A percentile compares a stretch with the other conserved stretches of the same genome.
These are phyloP conservation scores for Favolaschia claudopus DNA, from an alignment of 768 basidiomycete species.

Conservation along the genomic window DNA sequence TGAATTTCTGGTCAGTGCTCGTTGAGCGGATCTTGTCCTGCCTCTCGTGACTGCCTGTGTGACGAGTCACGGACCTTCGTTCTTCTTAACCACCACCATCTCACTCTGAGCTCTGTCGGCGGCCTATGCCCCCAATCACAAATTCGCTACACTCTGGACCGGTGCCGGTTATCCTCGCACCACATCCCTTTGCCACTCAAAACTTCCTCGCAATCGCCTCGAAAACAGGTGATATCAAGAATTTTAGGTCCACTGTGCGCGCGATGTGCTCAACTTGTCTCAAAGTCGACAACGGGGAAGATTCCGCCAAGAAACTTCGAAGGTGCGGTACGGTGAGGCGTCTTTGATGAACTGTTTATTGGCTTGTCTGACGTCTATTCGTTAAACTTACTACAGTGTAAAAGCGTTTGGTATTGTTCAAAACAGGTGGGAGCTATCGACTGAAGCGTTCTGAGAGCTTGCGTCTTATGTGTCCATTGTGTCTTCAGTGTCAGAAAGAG, in stretches of 20 bases:
- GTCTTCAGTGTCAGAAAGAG: slow-evolving; percentile 2
- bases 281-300: background rate
- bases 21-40: too few species aligned
- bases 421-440: slow-evolving; percentile 6
- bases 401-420: slow-evolving; percentile 10
- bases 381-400: background rate
- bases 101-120: too few species aligned
- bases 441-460: too few species aligned
- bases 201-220: slow-evolving; percentile 7
- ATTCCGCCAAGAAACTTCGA: background rate
- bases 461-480: background rate
- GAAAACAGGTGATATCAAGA: background rate
- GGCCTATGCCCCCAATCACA: too few species aligned
- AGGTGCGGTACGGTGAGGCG: background rate
- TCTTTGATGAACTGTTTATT: background rate
- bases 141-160: too few species aligned
- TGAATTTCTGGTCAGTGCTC: too few species aligned
- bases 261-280: background rate
- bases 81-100: too few species aligned
- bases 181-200: too few species aligned
- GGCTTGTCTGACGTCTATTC: background rate
- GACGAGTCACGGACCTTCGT: too few species aligned
- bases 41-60: too few species aligned
- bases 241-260: background rate
- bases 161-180: too few species aligned